A percentile compares a stretch with the other conserved stretches of the same genome.
phyloP scores from a whole-genome alignment of 2,329 filamentous ascomycete species.

The Neoscytalidium dimidiatum region DNA sequence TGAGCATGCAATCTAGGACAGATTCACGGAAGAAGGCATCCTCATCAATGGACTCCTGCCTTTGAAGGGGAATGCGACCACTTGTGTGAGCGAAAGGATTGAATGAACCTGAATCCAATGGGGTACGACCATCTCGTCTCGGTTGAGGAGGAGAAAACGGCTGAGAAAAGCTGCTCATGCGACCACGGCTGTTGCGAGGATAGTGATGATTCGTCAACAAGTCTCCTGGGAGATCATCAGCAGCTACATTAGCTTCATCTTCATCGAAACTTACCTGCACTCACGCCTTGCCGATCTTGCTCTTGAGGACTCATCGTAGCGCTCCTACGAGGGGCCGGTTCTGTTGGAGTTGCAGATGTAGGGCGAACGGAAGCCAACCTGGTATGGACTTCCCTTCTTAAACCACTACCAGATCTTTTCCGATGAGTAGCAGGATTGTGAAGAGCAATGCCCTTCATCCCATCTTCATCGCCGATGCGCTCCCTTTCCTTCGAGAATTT shows the following conservation, averaged over 20 bases:
- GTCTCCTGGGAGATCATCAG: slow-evolving; percentile 58
- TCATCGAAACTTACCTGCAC: slow-evolving; percentile 24
- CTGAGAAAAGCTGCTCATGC: slow-evolving; percentile 48
- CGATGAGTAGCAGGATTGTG: slow-evolving; percentile 75
- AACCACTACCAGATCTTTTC: slow-evolving; percentile 69
- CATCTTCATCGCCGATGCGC: slow-evolving; percentile 76
- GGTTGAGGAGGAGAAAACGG: slow-evolving; percentile 42
- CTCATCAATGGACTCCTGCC: slow-evolving; percentile 82
- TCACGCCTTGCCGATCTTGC: slow-evolving; percentile 34
- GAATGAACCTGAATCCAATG: slow-evolving; percentile 46
- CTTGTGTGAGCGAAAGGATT: slow-evolving; percentile 41
- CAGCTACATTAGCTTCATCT: not conserved
- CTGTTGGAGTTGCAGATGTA: slow-evolving; percentile 28
- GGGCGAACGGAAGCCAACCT: slow-evolving; percentile 51
- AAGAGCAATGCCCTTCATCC: slow-evolving; percentile 88
- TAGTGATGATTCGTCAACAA: slow-evolving; percentile 76
- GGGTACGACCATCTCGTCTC: slow-evolving; percentile 44
- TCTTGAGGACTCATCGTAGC: slow-evolving; percentile 29
- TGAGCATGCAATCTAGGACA: slow-evolving; percentile 93
- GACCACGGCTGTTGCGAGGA: slow-evolving; percentile 54
- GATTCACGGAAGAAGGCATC: slow-evolving; percentile 86
- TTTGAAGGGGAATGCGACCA: slow-evolving; percentile 54
- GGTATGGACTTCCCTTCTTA: slow-evolving; percentile 81
- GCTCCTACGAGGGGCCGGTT: slow-evolving; percentile 21
- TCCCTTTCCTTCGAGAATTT: slow-evolving; percentile 89